Evolutionary conservation across 805 yeast species (phyloP), one percentile per base, ranked within the genome.

Genomic region (Metschnikowia noctiluminum): DNA sequence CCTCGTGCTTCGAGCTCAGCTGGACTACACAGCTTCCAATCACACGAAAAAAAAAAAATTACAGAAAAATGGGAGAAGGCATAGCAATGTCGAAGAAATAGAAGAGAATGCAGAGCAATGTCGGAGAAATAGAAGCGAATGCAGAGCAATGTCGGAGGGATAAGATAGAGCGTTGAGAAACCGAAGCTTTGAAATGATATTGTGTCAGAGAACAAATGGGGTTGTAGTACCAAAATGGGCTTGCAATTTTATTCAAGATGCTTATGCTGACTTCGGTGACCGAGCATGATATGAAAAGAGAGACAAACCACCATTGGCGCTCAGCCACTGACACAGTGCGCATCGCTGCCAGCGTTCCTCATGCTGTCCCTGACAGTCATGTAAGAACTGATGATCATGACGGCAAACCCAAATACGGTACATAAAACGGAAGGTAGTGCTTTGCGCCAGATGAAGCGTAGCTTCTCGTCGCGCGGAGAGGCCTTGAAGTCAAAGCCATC

Each of bases 381-480:
- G 15, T 78, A 67, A 0, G 96, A 84, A n/a, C 96, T 87, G 12
- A 89, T 70, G 30, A 88, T 53, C 94, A 92, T 86, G 13, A 92
- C 86, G 2, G 78, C 53, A 35, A 83, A 65, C 0, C 98, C 98
- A 66, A 92, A 89, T 0, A 66, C 62, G 8, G 84, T 78, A 59
- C 94, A 85, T 0, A 69, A 67, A 50, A 79, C 76, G 53, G 82
- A 78, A 0, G 90, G 85, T 0, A 82, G 36, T 43, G 79, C 82
- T 48, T 80, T 77, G 41, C 49, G 50, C 0, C 65, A n/a, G 9
- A 63, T 51, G 42, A 73, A 73, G 6, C 51, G 42, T 38, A 58
- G 55, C 45, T 62, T 71, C 7, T 65, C 69, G 5, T 42, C 45
- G 2, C 46, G 34, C 11, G 50, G 38, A 1, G 61, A 45, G n/a